These are phyloP conservation scores for Priceomyces castillae DNA, from an alignment of 805 yeast species.

Conservation along the genomic window DNA sequence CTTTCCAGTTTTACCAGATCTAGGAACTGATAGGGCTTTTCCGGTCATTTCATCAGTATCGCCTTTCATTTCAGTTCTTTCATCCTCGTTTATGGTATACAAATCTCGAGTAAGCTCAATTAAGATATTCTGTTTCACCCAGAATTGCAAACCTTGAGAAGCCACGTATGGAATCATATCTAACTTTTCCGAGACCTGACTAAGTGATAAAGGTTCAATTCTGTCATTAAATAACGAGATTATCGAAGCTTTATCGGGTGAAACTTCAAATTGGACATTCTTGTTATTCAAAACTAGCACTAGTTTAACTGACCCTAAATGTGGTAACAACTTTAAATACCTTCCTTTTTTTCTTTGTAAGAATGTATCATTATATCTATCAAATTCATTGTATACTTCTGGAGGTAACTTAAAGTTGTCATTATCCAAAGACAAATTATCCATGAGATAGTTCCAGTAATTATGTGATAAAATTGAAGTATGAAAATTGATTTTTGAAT, in stretches of 20 bases:
- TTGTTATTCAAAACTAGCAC: slow-evolving; percentile 50
- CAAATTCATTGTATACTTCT: slow-evolving; percentile 38
- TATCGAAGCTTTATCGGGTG: slow-evolving; percentile 70
- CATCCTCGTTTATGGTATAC: slow-evolving; percentile 42
- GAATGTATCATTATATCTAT: slow-evolving; percentile 45
- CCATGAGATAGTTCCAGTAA: slow-evolving; percentile 72
- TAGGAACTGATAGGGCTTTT: background rate
- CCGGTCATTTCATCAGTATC: slow-evolving; percentile 22
- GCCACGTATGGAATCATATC: slow-evolving; percentile 44
- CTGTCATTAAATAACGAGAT: slow-evolving; percentile 46
- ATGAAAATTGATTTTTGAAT: slow-evolving; percentile 30
- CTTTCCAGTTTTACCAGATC: background rate
- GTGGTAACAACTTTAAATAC: slow-evolving; percentile 52
- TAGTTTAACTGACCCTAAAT: slow-evolving; percentile 60
- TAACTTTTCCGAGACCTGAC: slow-evolving; percentile 31
- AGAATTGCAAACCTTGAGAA: slow-evolving; percentile 44
- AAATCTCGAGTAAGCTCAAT: slow-evolving; percentile 28
- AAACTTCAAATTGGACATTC: slow-evolving; percentile 42
- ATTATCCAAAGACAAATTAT: slow-evolving; percentile 19
- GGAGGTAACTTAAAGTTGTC: slow-evolving; percentile 50
- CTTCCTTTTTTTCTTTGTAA: slow-evolving; percentile 53
- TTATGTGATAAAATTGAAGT: slow-evolving; percentile 69
- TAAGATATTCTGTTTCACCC: slow-evolving; percentile 64
- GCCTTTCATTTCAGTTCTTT: slow-evolving; percentile 9
- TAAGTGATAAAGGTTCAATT: slow-evolving; percentile 30